These are phyloP conservation scores for Podospora pseudopauciseta DNA, from an alignment of 495 filamentous ascomycete genomes.

Conservation along the genomic window DNA sequence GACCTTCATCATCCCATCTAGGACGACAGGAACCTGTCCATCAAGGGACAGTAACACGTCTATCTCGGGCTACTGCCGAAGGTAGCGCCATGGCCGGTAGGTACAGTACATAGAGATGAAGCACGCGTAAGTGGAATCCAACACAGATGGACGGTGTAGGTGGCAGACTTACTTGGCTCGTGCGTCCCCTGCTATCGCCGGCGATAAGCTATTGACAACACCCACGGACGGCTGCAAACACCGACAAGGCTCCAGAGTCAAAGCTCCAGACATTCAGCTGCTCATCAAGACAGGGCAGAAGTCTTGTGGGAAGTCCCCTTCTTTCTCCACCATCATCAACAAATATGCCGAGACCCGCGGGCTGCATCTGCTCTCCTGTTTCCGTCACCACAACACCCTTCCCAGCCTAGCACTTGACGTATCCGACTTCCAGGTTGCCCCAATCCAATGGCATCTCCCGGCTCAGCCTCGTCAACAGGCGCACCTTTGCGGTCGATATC, in stretches of 20 bases:
- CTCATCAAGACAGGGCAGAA: background rate
- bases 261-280: background rate
- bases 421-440: too few relatives aligned
- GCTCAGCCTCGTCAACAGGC: constrained; percentile 17
- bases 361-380: background rate
- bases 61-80: too few relatives aligned
- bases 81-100: too few relatives aligned
- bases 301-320: background rate
- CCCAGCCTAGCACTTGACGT: background rate
- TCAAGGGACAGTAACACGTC: too few relatives aligned
- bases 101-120: too few relatives aligned
- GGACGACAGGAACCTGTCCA: too few relatives aligned
- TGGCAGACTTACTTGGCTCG: background rate
- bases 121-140: too few relatives aligned
- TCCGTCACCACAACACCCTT: background rate
- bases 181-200: constrained; percentile 2
- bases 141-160: too few relatives aligned
- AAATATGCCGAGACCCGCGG: constrained; percentile 12
- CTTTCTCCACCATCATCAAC: constrained; percentile 6
- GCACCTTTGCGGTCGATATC: constrained; percentile 16
- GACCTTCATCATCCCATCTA: too few relatives aligned
- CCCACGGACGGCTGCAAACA: background rate
- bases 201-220: constrained; percentile 4
- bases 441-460: constrained; percentile 9
- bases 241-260: constrained; percentile 1